phyloP scores from a whole-genome alignment of 352 stramenopile genomes.

The Phytophthora rubi region DNA sequence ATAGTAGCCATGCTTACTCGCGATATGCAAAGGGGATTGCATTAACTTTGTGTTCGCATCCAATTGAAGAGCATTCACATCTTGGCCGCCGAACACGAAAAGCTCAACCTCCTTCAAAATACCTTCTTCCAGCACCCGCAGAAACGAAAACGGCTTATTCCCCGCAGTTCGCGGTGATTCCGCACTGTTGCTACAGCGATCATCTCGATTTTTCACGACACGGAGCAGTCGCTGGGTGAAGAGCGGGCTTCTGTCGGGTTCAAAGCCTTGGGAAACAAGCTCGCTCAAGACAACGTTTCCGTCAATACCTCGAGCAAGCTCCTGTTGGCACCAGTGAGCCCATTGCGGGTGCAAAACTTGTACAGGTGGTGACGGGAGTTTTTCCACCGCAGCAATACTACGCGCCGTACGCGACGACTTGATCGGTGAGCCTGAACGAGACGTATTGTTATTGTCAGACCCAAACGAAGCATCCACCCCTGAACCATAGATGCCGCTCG shows the following conservation, averaged over 20 bases:
- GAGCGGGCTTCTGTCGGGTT: constrained; percentile 55
- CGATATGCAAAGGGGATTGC: constrained; percentile 62
- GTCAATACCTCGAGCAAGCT: constrained; percentile 64
- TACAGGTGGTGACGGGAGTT: constrained; percentile 19
- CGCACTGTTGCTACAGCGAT: constrained; percentile 38
- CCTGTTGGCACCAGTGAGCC: constrained; percentile 71
- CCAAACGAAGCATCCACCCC: constrained; percentile 7
- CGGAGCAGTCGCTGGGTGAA: constrained; percentile 60
- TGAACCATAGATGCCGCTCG: constrained; percentile 51
- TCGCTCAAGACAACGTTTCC: constrained; percentile 62
- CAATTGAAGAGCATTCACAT: constrained; percentile 52
- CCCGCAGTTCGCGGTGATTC: constrained; percentile 28
- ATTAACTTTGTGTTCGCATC: constrained; percentile 45
- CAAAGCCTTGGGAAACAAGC: constrained; percentile 56
- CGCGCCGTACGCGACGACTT: constrained; percentile 34
- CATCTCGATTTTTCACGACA: constrained; percentile 35
- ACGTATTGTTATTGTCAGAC: constrained; percentile 11
- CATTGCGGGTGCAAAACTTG: constrained; percentile 61
- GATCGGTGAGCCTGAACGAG: constrained; percentile 3
- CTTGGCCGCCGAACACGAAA: constrained; percentile 71
- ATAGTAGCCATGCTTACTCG: constrained; percentile 50
- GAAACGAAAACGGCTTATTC: constrained; percentile 52
- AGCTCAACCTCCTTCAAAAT: constrained; percentile 57
- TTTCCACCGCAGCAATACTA: constrained; percentile 33
- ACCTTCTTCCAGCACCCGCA: constrained; percentile 51